A percentile compares a stretch with the other conserved stretches of the same genome.
Evolutionary conservation across 2,329 filamentous ascomycete species (phyloP).

Genomic region (Calonectria pteridis): DNA sequence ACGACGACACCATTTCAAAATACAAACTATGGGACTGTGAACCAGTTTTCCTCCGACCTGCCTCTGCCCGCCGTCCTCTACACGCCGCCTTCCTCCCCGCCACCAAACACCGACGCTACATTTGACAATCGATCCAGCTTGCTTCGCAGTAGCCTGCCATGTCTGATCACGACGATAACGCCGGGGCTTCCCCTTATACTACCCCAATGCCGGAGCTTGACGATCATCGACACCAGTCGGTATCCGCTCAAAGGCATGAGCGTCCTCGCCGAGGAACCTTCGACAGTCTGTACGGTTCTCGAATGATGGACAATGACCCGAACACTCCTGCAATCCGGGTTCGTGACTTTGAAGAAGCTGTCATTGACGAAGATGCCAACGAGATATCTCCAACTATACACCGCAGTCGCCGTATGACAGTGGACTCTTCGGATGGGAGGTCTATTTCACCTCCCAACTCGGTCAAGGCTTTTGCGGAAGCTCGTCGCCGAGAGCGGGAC

Average conservation of each 20-base stretch:
- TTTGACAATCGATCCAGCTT: constrained; percentile 12
- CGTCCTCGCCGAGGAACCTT: constrained; percentile 78
- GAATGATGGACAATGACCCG: constrained; percentile 57
- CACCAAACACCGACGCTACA: constrained; percentile 21
- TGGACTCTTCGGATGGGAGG: constrained; percentile 71
- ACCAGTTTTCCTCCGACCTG: constrained; percentile 45
- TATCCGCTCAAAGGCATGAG: constrained; percentile 70
- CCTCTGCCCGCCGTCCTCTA: constrained; percentile 17
- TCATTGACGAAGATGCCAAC: constrained; percentile 79
- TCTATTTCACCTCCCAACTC: constrained; percentile 94
- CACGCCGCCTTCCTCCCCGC: constrained; percentile 24
- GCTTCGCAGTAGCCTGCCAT: constrained; percentile 58
- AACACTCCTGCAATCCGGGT: constrained; percentile 60
- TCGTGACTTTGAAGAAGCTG: constrained; percentile 88
- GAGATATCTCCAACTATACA: constrained; percentile 57
- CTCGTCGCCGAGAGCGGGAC: constrained; percentile 85
- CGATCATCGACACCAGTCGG: constrained; percentile 81
- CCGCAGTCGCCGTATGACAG: constrained; percentile 66
- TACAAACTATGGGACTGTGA: constrained; percentile 47
- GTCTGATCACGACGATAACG: constrained; percentile 75
- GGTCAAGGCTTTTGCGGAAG: constrained; percentile 95
- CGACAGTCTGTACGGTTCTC: constrained; percentile 74
- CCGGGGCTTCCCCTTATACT: constrained; percentile 73
- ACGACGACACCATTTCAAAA: constrained; percentile 30
- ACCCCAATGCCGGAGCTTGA: constrained; percentile 85